Evolutionary conservation across 345 rosid genomes (phyloP).

Genomic region (Eucalyptus caleyi): DNA sequence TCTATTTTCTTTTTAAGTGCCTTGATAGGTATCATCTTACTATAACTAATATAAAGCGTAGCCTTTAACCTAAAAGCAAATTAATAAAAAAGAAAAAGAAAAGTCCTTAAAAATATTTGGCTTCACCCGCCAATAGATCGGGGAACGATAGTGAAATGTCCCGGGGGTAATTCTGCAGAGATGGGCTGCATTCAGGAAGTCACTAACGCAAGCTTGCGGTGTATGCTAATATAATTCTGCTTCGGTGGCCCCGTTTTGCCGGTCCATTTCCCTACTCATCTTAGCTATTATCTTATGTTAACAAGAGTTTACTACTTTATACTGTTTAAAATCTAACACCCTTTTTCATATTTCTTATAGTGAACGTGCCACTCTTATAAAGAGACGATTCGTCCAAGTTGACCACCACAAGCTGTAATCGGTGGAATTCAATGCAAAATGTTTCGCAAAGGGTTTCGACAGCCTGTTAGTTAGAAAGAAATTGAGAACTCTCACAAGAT

Average conservation of each 20-base stretch:
- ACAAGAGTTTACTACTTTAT: neutral
- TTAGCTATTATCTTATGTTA: neutral
- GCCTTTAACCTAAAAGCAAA: too few species aligned
- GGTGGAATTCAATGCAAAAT: neutral
- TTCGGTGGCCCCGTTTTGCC: neutral
- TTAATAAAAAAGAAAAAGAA: too few species aligned
- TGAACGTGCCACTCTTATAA: neutral
- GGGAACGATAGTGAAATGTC: neutral
- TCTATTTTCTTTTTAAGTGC: too few species aligned
- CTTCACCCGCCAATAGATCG: neutral
- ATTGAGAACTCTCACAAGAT: too few species aligned
- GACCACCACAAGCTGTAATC: neutral
- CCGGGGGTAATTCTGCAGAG: neutral
- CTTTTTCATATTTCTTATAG: neutral
- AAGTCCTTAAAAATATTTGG: too few species aligned
- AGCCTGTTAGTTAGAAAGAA: neutral
- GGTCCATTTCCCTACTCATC: neutral
- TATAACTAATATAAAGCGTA: too few species aligned
- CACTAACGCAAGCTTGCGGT: neutral
- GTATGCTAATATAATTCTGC: neutral
- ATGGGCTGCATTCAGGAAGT: neutral
- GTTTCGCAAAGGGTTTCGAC: neutral
- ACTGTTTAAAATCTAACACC: neutral
- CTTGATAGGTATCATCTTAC: too few species aligned
- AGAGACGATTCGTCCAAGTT: neutral